Evolutionary conservation across 2,329 filamentous ascomycete genomes (phyloP), one percentile per base, ranked within the genome.

Genomic region (Claviceps lovelessii): DNA sequence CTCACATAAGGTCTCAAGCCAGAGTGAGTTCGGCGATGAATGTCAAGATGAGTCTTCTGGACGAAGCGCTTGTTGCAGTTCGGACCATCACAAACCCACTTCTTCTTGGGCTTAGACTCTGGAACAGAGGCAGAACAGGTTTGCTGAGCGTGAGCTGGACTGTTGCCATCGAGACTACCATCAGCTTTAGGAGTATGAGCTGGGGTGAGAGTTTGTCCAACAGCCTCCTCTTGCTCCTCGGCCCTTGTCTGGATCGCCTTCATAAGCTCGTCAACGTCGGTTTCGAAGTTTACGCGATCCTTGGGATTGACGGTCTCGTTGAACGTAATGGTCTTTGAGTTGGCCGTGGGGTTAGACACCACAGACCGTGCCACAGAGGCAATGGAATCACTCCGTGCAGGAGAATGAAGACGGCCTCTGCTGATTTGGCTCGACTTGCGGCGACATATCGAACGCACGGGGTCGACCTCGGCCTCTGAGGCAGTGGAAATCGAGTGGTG

Each of bases 31-130:
- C 90, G 80, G 49, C 81, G 83, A 68, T 98, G 93, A 51, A 94
- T 96, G 58, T 93, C 86, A 11, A 96, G 77, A 63, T 97, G 91
- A 1, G 90, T 95, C 71, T 91, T 95, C 66, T 97, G 91, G 57
- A 81, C 82, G 68, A 96, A 97, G 58, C 79, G 82, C 73, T 93
- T 94, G 61, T 77, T 75, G 68, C 91, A 97, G 45, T 80, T 80
- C 8, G 82, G 78, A 44, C 89, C 76, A 23, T 77, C 78, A 70
- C 93, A 98, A 19, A 79, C 72, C 67, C 91, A 90, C 63, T 83
- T 74, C 68, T 83, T 93, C 59, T 63, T 65, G 37, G 62, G 53
- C 58, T 67, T 68, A 58, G 57, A 52, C 5, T 69, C 67, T 4
- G 13, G 61, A 46, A 61, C 60, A 49, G 57, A 58, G 54, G 56